These are phyloP conservation scores for Zangia roseola DNA, from an alignment of 768 basidiomycete species.

Conservation along the genomic window DNA sequence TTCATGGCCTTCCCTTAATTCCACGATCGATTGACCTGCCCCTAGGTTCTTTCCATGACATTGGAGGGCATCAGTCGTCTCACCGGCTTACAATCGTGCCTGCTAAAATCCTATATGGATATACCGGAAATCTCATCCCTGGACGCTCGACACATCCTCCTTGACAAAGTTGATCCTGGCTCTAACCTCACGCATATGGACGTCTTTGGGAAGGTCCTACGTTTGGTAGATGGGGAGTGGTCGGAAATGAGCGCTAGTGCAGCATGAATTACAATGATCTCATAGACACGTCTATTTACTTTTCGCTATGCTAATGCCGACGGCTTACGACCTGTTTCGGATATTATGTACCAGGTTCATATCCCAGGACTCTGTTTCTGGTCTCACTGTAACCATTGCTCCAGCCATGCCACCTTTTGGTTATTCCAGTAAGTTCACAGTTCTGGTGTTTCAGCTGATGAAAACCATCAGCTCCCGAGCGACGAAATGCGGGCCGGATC, in stretches of 20 bases:
- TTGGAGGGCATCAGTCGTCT: not conserved
- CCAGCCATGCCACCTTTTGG: slow-evolving; percentile 1
- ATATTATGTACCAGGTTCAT: too few relatives aligned
- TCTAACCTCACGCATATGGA: slow-evolving; percentile 3
- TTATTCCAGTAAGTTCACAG: slow-evolving; percentile 3
- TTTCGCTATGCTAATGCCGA: too few relatives aligned
- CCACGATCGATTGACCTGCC: not conserved
- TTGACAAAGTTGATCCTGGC: not conserved
- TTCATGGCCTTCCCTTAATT: not conserved
- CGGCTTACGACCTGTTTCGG: too few relatives aligned
- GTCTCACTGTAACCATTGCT: too few relatives aligned
- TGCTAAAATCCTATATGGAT: not conserved
- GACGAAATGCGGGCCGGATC: slow-evolving; percentile 5
- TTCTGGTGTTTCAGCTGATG: not conserved
- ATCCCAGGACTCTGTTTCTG: too few relatives aligned
- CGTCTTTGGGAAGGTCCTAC: not conserved
- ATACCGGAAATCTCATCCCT: not conserved
- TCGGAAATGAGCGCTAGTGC: not conserved
- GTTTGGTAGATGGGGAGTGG: slow-evolving; percentile 7
- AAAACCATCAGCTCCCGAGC: slow-evolving; percentile 30
- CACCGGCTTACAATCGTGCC: not conserved
- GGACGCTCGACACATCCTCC: not conserved
- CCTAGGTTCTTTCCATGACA: not conserved
- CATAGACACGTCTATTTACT: not conserved
- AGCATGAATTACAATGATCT: too few relatives aligned